Conservation (phyloP, 192 early-diverging fungal genomes). For the Coemansia guatemalensis region DNA sequence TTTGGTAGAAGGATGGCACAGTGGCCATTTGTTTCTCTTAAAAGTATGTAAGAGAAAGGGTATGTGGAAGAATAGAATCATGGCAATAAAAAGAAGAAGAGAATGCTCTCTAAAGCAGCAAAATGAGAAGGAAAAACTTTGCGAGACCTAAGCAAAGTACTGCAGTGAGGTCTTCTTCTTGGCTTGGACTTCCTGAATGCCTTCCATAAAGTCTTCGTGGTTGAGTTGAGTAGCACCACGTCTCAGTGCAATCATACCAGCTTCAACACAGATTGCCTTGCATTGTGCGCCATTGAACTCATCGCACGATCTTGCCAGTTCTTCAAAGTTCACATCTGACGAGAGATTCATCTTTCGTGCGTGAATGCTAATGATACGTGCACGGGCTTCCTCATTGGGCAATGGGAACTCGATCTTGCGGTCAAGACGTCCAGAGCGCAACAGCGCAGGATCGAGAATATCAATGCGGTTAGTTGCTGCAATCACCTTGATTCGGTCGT, state of each 20-base stretch:
- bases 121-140: not conserved
- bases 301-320: constrained; percentile 91
- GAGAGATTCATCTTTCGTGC: constrained; percentile 98
- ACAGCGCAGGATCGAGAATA: constrained; percentile 85
- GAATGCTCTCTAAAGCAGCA: not conserved
- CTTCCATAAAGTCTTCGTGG: constrained; percentile 99
- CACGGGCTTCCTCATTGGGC: constrained; percentile 91
- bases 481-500: constrained; percentile 98
- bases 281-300: constrained; percentile 99
- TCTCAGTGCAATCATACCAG: constrained; percentile 96
- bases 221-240: constrained; percentile 81
- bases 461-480: constrained; percentile 98
- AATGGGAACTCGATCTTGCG: constrained; percentile 93
- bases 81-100: not conserved
- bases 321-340: constrained; percentile 93
- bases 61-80: not conserved
- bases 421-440: constrained; percentile 87
- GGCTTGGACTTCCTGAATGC: constrained; percentile 96
- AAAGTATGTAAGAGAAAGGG: constrained; percentile 1
- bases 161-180: constrained; percentile 97
- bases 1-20: not conserved
- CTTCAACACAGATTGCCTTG: constrained; percentile 98
- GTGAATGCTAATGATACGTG: constrained; percentile 96
- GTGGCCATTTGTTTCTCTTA: not conserved
- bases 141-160: constrained; percentile 71